phyloP scores from a whole-genome alignment of 2,329 filamentous ascomycete genomes.

The Biscogniauxia mediterranea region DNA sequence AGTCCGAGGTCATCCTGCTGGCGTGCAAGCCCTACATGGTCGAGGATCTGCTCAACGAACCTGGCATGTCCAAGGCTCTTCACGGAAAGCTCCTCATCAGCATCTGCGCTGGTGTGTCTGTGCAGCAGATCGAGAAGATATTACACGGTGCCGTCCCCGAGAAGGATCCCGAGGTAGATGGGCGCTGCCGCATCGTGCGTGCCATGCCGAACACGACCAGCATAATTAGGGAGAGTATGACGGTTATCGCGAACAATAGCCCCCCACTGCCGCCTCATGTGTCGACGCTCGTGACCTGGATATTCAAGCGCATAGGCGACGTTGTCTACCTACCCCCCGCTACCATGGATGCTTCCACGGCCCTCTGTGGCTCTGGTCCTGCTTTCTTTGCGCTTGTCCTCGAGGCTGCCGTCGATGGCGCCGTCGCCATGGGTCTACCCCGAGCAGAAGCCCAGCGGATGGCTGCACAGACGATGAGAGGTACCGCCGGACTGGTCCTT shows the following conservation, averaged over 20 bases:
- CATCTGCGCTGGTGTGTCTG: slow-evolving; percentile 75
- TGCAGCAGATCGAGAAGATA: slow-evolving; percentile 63
- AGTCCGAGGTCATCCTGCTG: slow-evolving; percentile 72
- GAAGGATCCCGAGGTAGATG: slow-evolving; percentile 44
- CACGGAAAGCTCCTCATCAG: slow-evolving; percentile 78
- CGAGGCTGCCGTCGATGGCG: slow-evolving; percentile 74
- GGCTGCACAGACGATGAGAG: slow-evolving; percentile 77
- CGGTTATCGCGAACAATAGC: slow-evolving; percentile 65
- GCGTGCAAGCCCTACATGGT: slow-evolving; percentile 80
- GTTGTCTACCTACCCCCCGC: slow-evolving; percentile 65
- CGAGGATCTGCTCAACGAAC: slow-evolving; percentile 62
- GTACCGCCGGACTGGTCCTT: slow-evolving; percentile 67
- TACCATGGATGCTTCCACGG: slow-evolving; percentile 71
- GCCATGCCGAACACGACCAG: slow-evolving; percentile 86
- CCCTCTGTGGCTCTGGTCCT: slow-evolving; percentile 71
- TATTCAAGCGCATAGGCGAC: slow-evolving; percentile 72
- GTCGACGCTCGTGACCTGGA: slow-evolving; percentile 65
- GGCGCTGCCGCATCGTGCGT: slow-evolving; percentile 65
- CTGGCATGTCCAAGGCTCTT: slow-evolving; percentile 70
- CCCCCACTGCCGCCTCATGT: slow-evolving; percentile 56
- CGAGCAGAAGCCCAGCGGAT: slow-evolving; percentile 71
- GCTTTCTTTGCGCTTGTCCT: slow-evolving; percentile 75
- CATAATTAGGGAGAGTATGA: slow-evolving; percentile 78
- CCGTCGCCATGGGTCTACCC: slow-evolving; percentile 75
- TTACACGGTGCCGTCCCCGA: slow-evolving; percentile 56